Evolutionary conservation across 345 rosid genomes (phyloP).

Genomic region (Eucalyptus pauciflora): DNA sequence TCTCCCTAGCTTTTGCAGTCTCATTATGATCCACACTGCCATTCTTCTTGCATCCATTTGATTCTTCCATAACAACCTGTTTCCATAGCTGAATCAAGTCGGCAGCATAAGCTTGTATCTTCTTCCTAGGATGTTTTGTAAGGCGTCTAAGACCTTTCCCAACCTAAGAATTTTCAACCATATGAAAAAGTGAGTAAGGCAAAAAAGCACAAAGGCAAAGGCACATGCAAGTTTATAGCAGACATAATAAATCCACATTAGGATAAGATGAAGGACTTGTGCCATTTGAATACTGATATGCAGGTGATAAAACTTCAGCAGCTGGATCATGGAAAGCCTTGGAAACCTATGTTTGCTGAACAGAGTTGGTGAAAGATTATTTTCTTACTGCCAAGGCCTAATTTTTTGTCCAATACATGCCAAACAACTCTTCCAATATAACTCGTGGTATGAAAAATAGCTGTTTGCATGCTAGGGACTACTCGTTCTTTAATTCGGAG

Average conservation of each 20-base stretch:
- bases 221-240: neutral
- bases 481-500: neutral
- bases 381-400: neutral
- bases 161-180: constrained; percentile 7
- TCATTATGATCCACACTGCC: neutral
- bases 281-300: neutral
- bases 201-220: neutral
- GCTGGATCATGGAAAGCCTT: neutral
- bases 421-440: neutral
- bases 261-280: neutral
- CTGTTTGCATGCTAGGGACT: neutral
- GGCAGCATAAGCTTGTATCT: constrained; percentile 16
- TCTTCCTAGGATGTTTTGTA: constrained; percentile 35
- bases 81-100: constrained; percentile 29
- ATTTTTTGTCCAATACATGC: neutral
- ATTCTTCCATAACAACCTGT: constrained; percentile 26
- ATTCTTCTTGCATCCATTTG: constrained; percentile 10
- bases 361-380: neutral
- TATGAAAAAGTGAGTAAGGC: neutral
- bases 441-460: neutral
- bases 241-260: neutral
- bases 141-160: constrained; percentile 31
- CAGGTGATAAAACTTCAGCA: neutral
- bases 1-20: neutral
- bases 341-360: neutral